Percentiles rank a stretch among this genome's conserved stretches.
Conservation (phyloP, 495 filamentous ascomycete genomes). For the Peziza echinospora region DNA sequence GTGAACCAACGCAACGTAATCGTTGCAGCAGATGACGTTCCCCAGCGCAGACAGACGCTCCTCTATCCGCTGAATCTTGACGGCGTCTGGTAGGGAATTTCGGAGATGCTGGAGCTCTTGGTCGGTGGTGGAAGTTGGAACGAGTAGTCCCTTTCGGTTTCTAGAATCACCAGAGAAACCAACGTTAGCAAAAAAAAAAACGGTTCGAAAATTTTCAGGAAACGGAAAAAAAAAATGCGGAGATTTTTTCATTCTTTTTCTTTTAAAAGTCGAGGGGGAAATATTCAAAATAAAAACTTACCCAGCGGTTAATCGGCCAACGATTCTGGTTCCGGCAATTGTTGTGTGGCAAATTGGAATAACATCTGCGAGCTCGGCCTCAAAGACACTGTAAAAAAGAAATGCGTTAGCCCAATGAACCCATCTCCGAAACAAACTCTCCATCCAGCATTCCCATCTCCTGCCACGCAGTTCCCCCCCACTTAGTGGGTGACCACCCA, state of each 20-base stretch:
- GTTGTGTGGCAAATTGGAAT: constrained; percentile 94
- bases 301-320: constrained; percentile 88
- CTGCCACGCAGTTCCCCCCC: not conserved
- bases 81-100: constrained; percentile 71
- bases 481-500: not conserved
- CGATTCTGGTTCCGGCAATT: constrained; percentile 90
- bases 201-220: too few relatives aligned
- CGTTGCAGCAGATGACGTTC: constrained; percentile 90
- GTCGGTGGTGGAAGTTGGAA: constrained; percentile 88
- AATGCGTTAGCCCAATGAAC: not conserved
- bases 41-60: constrained; percentile 88
- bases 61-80: constrained; percentile 87
- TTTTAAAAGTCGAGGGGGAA: constrained; percentile 1
- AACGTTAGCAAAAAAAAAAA: too few relatives aligned
- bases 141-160: constrained; percentile 88
- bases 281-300: constrained; percentile 15
- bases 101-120: constrained; percentile 94
- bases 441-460: too few relatives aligned
- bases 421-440: not conserved
- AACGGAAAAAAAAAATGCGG: not conserved
- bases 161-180: too few relatives aligned
- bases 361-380: constrained; percentile 89
- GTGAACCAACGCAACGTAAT: constrained; percentile 81
- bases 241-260: constrained; percentile 4
- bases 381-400: constrained; percentile 41